Conservation (phyloP, 805 yeast genomes). For the Yarrowia hollandica region DNA sequence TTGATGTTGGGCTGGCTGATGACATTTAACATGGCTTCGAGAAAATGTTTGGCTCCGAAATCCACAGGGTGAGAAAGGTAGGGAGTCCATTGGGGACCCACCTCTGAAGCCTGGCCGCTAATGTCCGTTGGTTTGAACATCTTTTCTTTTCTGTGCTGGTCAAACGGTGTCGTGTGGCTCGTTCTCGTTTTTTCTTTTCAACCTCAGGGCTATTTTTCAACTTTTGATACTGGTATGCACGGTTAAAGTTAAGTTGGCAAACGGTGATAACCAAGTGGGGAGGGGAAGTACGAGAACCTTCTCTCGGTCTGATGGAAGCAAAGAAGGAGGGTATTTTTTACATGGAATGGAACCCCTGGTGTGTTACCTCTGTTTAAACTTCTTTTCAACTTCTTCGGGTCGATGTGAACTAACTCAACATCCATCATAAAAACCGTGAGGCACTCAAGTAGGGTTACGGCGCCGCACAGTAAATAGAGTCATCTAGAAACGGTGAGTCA, state of each 20-base stretch:
- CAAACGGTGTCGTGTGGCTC: neutral
- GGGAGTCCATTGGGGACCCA: slow-evolving; percentile 67
- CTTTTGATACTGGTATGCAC: slow-evolving; percentile 2
- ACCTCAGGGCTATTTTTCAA: too few relatives aligned
- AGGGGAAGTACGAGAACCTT: too few relatives aligned
- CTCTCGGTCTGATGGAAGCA: too few relatives aligned
- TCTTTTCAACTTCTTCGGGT: too few relatives aligned
- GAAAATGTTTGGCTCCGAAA: slow-evolving; percentile 59
- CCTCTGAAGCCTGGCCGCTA: slow-evolving; percentile 44
- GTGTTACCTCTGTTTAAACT: too few relatives aligned
- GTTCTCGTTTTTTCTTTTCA: neutral
- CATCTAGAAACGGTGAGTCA: neutral
- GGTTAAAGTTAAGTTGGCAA: neutral
- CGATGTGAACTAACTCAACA: too few relatives aligned
- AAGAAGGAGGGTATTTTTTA: too few relatives aligned
- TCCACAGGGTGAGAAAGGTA: slow-evolving; percentile 52
- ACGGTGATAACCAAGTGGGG: neutral
- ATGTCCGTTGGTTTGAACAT: slow-evolving; percentile 41
- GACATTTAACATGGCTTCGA: slow-evolving; percentile 73
- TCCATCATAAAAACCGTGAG: too few relatives aligned
- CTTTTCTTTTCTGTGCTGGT: too few relatives aligned
- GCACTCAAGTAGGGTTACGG: too few relatives aligned
- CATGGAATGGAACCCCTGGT: too few relatives aligned
- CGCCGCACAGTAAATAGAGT: slow-evolving; percentile 1
- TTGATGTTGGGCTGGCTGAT: slow-evolving; percentile 85